Evolutionary conservation across 441 rosid species (phyloP).

Genomic region (Eruca vesicaria): DNA sequence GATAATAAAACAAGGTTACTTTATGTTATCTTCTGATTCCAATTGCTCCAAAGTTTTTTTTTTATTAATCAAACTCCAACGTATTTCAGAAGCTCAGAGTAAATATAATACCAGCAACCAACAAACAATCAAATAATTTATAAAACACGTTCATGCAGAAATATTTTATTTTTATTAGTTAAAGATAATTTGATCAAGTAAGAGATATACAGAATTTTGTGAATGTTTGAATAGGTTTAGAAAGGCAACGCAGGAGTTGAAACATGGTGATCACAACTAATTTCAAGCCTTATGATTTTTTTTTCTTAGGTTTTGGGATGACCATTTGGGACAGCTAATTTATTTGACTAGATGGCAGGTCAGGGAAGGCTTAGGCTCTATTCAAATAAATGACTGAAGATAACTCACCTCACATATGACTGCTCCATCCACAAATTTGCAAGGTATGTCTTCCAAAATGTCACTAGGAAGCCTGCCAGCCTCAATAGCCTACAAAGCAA

Average conservation of each 20-base stretch:
- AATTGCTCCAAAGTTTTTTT: neutral
- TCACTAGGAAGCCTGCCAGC: constrained; percentile 91
- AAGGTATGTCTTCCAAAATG: constrained; percentile 74
- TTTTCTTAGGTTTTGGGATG: neutral
- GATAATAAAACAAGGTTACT: neutral
- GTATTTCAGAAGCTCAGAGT: constrained; percentile 3
- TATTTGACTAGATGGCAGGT: constrained; percentile 7
- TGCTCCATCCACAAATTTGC: constrained; percentile 78
- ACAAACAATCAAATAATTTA: constrained; percentile 5
- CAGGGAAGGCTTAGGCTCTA: neutral
- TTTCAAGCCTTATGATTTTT: neutral
- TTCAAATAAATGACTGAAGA: constrained; percentile 9
- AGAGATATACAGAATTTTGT: neutral
- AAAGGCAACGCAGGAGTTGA: neutral
- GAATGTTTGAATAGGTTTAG: neutral
- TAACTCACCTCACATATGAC: constrained; percentile 81
- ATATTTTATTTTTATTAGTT: neutral
- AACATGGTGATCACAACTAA: neutral
- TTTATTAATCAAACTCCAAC: neutral
- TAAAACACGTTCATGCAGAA: neutral
- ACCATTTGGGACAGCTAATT: constrained; percentile 1
- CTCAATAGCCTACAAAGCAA: constrained; percentile 70
- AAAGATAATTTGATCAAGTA: neutral
- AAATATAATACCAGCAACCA: neutral
- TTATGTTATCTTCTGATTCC: constrained; percentile 1